Base-by-base conservation (phyloP, 306 rosid species). In the Carpinus fangiana region DNA sequence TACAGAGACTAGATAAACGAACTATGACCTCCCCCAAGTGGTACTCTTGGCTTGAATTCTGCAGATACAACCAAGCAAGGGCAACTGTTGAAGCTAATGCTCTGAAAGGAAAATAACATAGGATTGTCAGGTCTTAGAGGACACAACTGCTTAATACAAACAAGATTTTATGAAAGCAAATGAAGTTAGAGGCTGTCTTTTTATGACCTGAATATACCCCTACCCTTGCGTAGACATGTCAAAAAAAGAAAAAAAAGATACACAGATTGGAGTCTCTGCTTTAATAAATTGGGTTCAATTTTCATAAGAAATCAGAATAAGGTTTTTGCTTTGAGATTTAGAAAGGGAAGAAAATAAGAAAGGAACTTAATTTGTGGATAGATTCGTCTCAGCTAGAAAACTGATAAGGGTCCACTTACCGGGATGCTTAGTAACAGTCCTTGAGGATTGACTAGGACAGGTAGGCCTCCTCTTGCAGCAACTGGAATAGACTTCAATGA, bases 401-500 rank as follows among this genome's bases (percentile, higher is more conserved):
- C 28, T 53, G 53, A 72, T 74, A 74, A 62, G 34, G 68, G 34
- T 70, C 69, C 36, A 85, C 94, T 70, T 87, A 95, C 97, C 1
- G 99, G 98, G 82, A 93, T 85, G 91, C 96, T 79, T 77, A 87
- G 80, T 75, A 91, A 68, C 55, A 78, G 88, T 75, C 96, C 94
- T 80, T 89, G 83, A 47, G 59, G 84, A 84, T 84, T 90, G 77
- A 89, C 89, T 75, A 95, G 79, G 79, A 93, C 93, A 51, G 97
- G 97, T 46, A 95, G 74, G 83, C 93, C 78, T 88, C 90, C 91
- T 81, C 99, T 90, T 76, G 99, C 97, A 72, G 96, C 94, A 83
- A 78, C 90, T 36, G 97, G 99, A 47, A 91, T 85, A 64, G 86
- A 83, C 81, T 90, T 91, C 80, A 95, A 79, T 72, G 83, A 75